phyloP scores from a whole-genome alignment of 2,329 filamentous ascomycete genomes.

The Penicillium paneum region DNA sequence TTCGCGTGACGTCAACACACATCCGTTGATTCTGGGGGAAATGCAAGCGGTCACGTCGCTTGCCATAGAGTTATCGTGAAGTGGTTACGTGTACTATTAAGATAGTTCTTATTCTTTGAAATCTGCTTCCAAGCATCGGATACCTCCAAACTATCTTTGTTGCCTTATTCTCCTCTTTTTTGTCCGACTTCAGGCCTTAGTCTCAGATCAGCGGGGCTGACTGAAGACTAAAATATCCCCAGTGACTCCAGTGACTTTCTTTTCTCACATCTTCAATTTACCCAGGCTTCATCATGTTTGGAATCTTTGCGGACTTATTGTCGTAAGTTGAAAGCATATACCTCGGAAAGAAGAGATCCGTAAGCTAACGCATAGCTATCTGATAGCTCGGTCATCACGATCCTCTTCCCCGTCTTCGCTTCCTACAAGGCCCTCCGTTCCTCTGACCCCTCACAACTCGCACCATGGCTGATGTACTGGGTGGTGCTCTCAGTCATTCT shows the following conservation, averaged over 20 bases:
- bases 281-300: slow-evolving; percentile 60
- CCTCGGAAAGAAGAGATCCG: background rate
- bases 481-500: slow-evolving; percentile 81
- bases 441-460: slow-evolving; percentile 80
- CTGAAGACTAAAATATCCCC: slow-evolving; percentile 3
- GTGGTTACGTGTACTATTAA: background rate
- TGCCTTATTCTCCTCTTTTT: slow-evolving; percentile 1
- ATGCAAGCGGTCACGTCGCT: background rate
- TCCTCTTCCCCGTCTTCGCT: slow-evolving; percentile 92
- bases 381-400: slow-evolving; percentile 74
- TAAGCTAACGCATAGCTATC: slow-evolving; percentile 13
- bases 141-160: slow-evolving; percentile 7
- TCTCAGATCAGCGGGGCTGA: slow-evolving; percentile 10
- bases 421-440: slow-evolving; percentile 98
- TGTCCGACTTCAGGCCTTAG: background rate
- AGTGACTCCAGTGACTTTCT: slow-evolving; percentile 7
- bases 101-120: background rate
- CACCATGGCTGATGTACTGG: slow-evolving; percentile 99
- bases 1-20: slow-evolving; percentile 4
- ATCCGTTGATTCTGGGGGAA: background rate
- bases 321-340: slow-evolving; percentile 57
- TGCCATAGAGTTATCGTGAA: background rate
- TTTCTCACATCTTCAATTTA: slow-evolving; percentile 1
- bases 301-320: slow-evolving; percentile 71
- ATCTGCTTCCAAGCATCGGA: background rate